Percentiles rank a stretch among this genome's conserved stretches.
Conservation (phyloP, 2,329 filamentous ascomycete genomes). For the Tympanopsis confertula region DNA sequence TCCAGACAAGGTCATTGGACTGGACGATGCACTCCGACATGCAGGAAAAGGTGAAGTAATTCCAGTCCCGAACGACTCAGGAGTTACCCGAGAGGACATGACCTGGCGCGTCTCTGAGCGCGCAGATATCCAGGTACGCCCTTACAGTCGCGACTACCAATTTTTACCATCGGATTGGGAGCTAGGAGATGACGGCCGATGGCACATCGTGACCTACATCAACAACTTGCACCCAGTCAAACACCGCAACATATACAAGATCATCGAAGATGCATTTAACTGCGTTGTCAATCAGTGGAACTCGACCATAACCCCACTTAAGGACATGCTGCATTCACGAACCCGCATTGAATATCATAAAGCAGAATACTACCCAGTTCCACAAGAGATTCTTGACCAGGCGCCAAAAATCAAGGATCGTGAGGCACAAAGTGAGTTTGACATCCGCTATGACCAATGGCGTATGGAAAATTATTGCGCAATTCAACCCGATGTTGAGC, state of each 20-base stretch:
- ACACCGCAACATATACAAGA: background rate
- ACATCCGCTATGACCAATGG: slow-evolving; percentile 9
- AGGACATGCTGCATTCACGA: slow-evolving; percentile 16
- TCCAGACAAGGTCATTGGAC: slow-evolving; percentile 10
- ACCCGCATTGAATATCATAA: slow-evolving; percentile 16
- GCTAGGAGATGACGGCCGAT: slow-evolving; percentile 2
- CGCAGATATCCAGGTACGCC: background rate
- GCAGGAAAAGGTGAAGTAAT: slow-evolving; percentile 6
- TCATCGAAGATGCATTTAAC: slow-evolving; percentile 1
- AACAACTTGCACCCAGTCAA: slow-evolving; percentile 2
- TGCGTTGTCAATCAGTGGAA: slow-evolving; percentile 12
- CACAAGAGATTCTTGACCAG: slow-evolving; percentile 7
- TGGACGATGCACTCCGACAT: slow-evolving; percentile 12
- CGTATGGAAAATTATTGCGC: slow-evolving; percentile 9
- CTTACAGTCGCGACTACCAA: slow-evolving; percentile 5
- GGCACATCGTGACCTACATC: slow-evolving; percentile 1
- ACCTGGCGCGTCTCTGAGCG: slow-evolving; percentile 11
- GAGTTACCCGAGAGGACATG: slow-evolving; percentile 17
- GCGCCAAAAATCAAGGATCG: slow-evolving; percentile 10
- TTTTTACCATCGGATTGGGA: background rate
- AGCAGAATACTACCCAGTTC: slow-evolving; percentile 13
- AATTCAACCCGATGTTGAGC: slow-evolving; percentile 14
- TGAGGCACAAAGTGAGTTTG: slow-evolving; percentile 9
- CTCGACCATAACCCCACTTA: slow-evolving; percentile 15
- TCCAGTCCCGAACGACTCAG: slow-evolving; percentile 11